Conservation (phyloP, 2,329 filamentous ascomycete genomes). For the Trematosphaeria pertusa region DNA sequence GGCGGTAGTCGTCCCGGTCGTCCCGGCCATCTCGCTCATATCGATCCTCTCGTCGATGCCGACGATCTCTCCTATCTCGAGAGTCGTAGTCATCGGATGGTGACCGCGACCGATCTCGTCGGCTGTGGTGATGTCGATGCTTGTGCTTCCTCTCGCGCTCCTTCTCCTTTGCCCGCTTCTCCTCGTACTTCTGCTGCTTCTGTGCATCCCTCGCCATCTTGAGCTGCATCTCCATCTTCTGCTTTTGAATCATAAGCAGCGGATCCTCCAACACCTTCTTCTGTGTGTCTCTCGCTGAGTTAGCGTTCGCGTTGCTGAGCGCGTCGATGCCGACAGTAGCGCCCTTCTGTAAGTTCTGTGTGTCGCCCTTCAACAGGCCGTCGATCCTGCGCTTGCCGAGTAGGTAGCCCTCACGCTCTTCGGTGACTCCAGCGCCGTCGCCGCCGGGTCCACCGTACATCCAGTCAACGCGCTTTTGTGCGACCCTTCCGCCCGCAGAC, state of each 20-base stretch:
- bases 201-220: constrained; percentile 66
- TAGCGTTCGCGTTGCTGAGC: constrained; percentile 67
- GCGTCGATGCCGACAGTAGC: constrained; percentile 52
- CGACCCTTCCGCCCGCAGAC: constrained; percentile 81
- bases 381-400: constrained; percentile 93
- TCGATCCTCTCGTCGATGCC: constrained; percentile 29
- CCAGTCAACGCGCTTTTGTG: constrained; percentile 89
- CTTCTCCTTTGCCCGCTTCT: constrained; percentile 43
- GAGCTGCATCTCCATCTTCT: constrained; percentile 69
- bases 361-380: constrained; percentile 75
- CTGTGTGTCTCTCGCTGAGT: constrained; percentile 79
- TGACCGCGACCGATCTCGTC: constrained; percentile 40
- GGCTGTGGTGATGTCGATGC: constrained; percentile 35
- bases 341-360: constrained; percentile 75
- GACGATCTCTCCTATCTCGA: constrained; percentile 39
- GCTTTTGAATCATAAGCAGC: constrained; percentile 88
- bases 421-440: constrained; percentile 69
- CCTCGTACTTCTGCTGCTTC: constrained; percentile 46
- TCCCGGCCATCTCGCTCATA: constrained; percentile 16
- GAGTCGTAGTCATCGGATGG: constrained; percentile 23
- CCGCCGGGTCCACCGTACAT: constrained; percentile 92
- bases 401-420: constrained; percentile 93
- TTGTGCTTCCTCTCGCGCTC: constrained; percentile 58
- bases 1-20: constrained; percentile 24
- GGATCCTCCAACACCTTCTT: constrained; percentile 91